These are phyloP conservation scores for Penicillium bialowiezense DNA, from an alignment of 495 filamentous ascomycete species.

Conservation along the genomic window DNA sequence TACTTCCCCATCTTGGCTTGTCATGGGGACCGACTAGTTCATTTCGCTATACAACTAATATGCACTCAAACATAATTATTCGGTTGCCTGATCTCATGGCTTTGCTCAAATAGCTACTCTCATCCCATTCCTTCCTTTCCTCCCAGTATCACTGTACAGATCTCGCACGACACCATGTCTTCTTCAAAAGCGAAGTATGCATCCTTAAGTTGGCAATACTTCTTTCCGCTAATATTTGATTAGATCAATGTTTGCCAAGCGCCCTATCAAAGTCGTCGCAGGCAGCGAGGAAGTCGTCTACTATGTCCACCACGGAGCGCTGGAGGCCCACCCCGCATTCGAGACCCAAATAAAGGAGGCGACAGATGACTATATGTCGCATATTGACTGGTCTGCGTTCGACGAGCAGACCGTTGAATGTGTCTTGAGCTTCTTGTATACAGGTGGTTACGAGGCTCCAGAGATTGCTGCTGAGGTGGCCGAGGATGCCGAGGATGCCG, in stretches of 20 bases:
- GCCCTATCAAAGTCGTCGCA: conserved; percentile 2
- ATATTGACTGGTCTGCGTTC: conserved; percentile 9
- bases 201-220: neutral
- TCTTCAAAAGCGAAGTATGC: neutral
- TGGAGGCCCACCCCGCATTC: conserved; percentile 3
- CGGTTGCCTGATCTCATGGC: neutral
- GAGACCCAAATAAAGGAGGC: neutral
- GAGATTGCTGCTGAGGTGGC: neutral
- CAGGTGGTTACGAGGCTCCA: conserved; percentile 1
- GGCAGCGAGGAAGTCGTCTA: neutral
- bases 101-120: neutral
- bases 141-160: neutral
- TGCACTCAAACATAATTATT: neutral
- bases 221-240: neutral
- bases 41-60: neutral
- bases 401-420: conserved; percentile 14
- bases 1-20: neutral
- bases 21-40: neutral
- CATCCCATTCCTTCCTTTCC: neutral
- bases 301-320: conserved; percentile 4
- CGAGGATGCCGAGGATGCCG: neutral
- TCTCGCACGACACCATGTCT: neutral
- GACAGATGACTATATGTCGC: neutral
- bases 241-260: conserved; percentile 5
- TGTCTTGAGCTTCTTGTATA: conserved; percentile 10